A percentile compares a stretch with the other conserved stretches of the same genome.
Conservation (phyloP, 2,329 filamentous ascomycete species). For the Penicillium sp. region DNA sequence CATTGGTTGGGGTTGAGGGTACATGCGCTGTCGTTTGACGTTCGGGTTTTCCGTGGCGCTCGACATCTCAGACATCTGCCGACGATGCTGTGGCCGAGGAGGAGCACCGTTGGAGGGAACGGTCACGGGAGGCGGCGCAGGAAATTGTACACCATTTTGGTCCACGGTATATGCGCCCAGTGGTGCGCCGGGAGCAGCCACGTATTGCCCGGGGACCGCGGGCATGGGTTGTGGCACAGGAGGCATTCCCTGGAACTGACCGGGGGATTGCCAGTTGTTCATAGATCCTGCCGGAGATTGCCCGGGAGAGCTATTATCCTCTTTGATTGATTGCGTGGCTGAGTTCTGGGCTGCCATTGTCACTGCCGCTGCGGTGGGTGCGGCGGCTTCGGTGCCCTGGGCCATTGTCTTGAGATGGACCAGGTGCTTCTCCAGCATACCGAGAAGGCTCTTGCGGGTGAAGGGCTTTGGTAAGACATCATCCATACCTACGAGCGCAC, state of each 20-base stretch:
- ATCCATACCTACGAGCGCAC: constrained; percentile 74
- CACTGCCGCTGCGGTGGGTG: constrained; percentile 38
- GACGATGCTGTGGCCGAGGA: constrained; percentile 50
- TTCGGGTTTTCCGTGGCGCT: constrained; percentile 55
- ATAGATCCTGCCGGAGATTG: constrained; percentile 61
- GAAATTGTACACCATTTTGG: constrained; percentile 45
- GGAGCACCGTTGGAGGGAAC: constrained; percentile 34
- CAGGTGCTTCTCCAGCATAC: constrained; percentile 86
- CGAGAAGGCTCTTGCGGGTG: constrained; percentile 81
- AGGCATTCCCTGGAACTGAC: constrained; percentile 59
- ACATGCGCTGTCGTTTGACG: constrained; percentile 63
- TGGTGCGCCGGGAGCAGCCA: constrained; percentile 42
- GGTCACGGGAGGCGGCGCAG: constrained; percentile 38
- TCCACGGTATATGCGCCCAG: constrained; percentile 42
- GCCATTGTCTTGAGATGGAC: constrained; percentile 74
- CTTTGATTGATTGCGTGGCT: constrained; percentile 59
- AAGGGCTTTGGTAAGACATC: constrained; percentile 97
- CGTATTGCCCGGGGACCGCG: constrained; percentile 46
- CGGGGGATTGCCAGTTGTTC: constrained; percentile 66
- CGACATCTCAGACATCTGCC: constrained; percentile 64
- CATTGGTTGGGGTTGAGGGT: constrained; percentile 50
- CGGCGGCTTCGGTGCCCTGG: constrained; percentile 57
- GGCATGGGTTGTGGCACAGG: constrained; percentile 54
- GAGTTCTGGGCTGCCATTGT: constrained; percentile 54
- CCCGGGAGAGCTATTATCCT: constrained; percentile 64